Base-by-base conservation (phyloP, 116 monocot species). In the Phalaenopsis hybrid region DNA sequence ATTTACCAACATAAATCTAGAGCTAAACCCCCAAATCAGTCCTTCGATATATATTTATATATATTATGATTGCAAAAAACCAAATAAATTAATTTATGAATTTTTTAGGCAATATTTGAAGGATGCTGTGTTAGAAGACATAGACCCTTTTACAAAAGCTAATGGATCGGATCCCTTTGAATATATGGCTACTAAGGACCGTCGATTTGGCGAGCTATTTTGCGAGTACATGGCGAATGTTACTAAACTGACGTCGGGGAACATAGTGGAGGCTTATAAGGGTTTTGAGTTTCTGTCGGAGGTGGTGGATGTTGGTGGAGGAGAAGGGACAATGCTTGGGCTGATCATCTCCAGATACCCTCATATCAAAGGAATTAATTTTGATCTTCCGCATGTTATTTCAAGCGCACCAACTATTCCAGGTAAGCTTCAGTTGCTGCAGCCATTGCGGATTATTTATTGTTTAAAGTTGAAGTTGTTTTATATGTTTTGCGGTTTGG, bases 281-380 rank as follows among this genome's bases (percentile, higher is more conserved):
- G 81, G 81, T 8, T 81, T 81, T 31, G 44, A 49, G 16, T 48
- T 6, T 0, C 8, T 81, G 3, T 5, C 15, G 0, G 23, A 15
- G 72, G 33, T 81, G 1, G 69, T 81, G 0, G 81, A 81, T n/a
- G 69, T 81, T 16, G 81, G 81, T 0, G 81, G 81, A 4, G 81
- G 81, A 4, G 9, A 6, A 8, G 81, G 81, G n/a, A 9, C 50
- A 1, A 4, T 41, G 33, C 68, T 81, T 33, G 48, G 7, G 3
- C 8, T 45, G 70, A 81, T 81, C 49, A 25, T 72, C 70, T 69
- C 81, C 0, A 69, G 25, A 70, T 51, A 69, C 48, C 81, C 81
- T 8, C 46, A 49, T n/a, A 51, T 81, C 31, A 49, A 72, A 15
- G 81, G 81, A 16, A 70, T 81, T 15, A 81, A 79, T 59, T 79